A percentile compares a stretch with the other conserved stretches of the same genome.
These are phyloP conservation scores for Lactifluus volemus DNA, from an alignment of 768 basidiomycete species.

Conservation along the genomic window DNA sequence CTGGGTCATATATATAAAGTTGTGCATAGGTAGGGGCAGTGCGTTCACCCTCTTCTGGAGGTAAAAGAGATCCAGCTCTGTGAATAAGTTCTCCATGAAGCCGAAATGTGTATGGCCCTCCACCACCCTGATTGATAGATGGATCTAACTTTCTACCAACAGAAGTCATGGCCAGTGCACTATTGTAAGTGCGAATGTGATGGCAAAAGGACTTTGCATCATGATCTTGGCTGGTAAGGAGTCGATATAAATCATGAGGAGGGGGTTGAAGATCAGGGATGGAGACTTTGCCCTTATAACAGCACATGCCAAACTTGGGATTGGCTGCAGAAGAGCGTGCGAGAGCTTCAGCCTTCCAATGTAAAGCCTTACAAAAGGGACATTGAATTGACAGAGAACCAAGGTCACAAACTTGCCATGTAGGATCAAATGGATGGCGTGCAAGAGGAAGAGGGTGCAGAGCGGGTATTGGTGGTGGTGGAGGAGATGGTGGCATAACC, in stretches of 20 bases:
- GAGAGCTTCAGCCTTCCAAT: background rate
- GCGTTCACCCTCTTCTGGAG: background rate
- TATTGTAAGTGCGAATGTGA: conserved; percentile 35
- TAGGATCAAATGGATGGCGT: background rate
- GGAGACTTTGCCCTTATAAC: background rate
- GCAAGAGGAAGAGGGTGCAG: background rate
- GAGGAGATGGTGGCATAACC: too few species aligned
- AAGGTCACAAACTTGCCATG: background rate
- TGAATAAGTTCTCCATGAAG: background rate
- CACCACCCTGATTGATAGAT: conserved; percentile 16
- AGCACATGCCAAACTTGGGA: conserved; percentile 1
- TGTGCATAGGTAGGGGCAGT: background rate
- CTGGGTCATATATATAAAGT: background rate
- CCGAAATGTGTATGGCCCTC: background rate
- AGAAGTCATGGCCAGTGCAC: conserved; percentile 30
- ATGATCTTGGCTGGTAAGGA: conserved; percentile 19
- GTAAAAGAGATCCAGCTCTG: background rate
- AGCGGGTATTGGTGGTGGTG: too few species aligned
- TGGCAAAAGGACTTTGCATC: conserved; percentile 28
- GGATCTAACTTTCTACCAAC: conserved; percentile 46
- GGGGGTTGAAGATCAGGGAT: background rate
- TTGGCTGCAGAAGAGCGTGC: background rate
- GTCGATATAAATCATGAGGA: background rate
- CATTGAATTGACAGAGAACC: background rate
- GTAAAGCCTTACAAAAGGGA: background rate